Conservation (phyloP, 2,329 filamentous ascomycete genomes). For the Epicoccum sorghinum region DNA sequence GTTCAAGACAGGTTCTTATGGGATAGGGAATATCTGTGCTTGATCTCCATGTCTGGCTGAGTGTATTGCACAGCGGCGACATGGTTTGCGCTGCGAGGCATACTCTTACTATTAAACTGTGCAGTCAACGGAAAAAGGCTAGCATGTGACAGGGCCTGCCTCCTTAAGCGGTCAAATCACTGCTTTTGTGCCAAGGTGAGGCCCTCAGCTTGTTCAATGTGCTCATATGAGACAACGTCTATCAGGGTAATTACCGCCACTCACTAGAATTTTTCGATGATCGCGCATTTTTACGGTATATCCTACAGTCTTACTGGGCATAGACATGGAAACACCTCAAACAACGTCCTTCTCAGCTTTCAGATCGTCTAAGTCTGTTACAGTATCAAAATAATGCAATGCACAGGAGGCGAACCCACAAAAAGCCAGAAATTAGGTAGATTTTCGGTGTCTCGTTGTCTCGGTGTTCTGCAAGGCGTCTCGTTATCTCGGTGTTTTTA, state of each 20-base stretch:
- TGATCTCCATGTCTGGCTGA: background rate
- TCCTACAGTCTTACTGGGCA: background rate
- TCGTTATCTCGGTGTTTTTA: too few relatives aligned
- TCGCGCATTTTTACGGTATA: background rate
- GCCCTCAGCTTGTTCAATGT: background rate
- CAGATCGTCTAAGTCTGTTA: background rate
- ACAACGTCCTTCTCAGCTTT: background rate
- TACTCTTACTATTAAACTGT: background rate
- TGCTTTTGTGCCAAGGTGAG: background rate
- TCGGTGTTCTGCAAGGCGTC: too few relatives aligned
- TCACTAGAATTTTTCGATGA: background rate
- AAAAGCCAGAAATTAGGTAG: background rate
- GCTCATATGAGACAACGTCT: background rate
- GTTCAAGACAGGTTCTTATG: background rate
- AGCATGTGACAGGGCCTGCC: background rate
- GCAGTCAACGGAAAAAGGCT: background rate
- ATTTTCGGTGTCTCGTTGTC: background rate
- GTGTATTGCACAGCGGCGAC: background rate
- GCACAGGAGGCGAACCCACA: background rate
- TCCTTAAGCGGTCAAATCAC: background rate
- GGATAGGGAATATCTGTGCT: background rate
- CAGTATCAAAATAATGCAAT: too few relatives aligned
- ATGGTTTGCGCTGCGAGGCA: background rate
- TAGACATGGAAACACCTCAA: background rate
- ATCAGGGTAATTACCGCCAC: too few relatives aligned